phyloP scores from a whole-genome alignment of 176 grass and related monocot species.

The Bonia amplexicaulis region DNA sequence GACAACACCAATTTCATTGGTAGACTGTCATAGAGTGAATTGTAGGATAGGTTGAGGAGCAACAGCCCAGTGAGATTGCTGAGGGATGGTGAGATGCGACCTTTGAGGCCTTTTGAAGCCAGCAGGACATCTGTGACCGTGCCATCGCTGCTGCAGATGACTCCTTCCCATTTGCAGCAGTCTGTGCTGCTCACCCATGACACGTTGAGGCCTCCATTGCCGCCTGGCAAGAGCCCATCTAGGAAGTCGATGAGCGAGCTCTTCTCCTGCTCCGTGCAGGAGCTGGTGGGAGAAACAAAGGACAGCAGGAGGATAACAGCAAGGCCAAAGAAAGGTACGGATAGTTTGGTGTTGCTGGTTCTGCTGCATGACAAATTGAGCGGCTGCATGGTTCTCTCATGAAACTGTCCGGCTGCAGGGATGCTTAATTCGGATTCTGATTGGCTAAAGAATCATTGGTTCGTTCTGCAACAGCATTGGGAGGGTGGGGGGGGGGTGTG shows the following conservation, averaged over 20 bases:
- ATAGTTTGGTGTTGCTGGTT: constrained; percentile 15
- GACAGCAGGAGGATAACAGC: constrained; percentile 23
- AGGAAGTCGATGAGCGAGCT: constrained; percentile 58
- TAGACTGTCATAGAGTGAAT: constrained; percentile 34
- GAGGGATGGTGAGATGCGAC: constrained; percentile 38
- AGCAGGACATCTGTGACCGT: constrained; percentile 44
- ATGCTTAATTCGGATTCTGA: constrained; percentile 4
- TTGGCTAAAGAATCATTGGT: neutral
- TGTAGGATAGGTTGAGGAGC: constrained; percentile 60
- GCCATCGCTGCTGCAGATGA: constrained; percentile 26
- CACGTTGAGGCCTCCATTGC: constrained; percentile 23
- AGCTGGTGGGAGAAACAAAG: neutral
- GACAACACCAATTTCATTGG: constrained; percentile 46
- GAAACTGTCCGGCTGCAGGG: constrained; percentile 6
- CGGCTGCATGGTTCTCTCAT: constrained; percentile 43
- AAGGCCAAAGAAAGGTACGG: neutral
- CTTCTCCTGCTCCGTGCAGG: constrained; percentile 60
- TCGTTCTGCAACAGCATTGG: constrained; percentile 1
- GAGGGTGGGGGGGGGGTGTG: neutral
- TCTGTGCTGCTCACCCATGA: constrained; percentile 43
- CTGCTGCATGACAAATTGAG: constrained; percentile 2
- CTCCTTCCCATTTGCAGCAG: constrained; percentile 73
- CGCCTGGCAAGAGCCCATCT: constrained; percentile 9
- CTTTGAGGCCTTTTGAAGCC: constrained; percentile 46
- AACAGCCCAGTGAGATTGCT: constrained; percentile 43